Evolutionary conservation across 192 early-diverging fungal species (phyloP).

Genomic region (Rhizophagus prolifer): DNA sequence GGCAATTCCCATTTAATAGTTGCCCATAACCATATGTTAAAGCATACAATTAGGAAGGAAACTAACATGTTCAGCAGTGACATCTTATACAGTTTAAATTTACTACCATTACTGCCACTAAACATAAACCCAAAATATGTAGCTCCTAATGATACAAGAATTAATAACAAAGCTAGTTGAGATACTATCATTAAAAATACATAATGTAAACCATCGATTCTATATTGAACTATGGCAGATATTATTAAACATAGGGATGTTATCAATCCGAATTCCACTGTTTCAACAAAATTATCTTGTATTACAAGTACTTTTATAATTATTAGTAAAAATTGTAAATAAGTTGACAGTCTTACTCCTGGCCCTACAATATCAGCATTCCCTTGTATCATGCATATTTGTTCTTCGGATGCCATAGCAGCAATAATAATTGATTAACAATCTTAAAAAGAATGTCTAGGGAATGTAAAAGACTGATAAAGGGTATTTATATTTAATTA

Average conservation of each 20-base stretch:
- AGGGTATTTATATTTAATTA: no score
- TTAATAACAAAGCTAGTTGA: not conserved
- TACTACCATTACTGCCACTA: not conserved
- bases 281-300: not conserved
- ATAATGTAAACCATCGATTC: not conserved
- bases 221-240: not conserved
- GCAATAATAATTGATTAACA: no score
- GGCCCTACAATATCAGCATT: not conserved
- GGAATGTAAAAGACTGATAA: no score
- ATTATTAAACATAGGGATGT: not conserved
- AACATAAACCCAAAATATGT: no score
- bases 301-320: not conserved
- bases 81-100: not conserved
- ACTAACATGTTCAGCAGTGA: no score
- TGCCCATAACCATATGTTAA: no score
- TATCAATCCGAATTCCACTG: not conserved
- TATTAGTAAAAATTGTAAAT: not conserved
- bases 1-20: no score
- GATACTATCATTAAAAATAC: not conserved
- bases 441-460: no score
- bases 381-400: not conserved
- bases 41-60: no score
- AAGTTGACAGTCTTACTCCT: not conserved
- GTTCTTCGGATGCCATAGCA: not conserved
- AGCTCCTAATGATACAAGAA: not conserved